Base-by-base conservation (phyloP, 768 basidiomycete genomes). In the Strobilomyces confusus region DNA sequence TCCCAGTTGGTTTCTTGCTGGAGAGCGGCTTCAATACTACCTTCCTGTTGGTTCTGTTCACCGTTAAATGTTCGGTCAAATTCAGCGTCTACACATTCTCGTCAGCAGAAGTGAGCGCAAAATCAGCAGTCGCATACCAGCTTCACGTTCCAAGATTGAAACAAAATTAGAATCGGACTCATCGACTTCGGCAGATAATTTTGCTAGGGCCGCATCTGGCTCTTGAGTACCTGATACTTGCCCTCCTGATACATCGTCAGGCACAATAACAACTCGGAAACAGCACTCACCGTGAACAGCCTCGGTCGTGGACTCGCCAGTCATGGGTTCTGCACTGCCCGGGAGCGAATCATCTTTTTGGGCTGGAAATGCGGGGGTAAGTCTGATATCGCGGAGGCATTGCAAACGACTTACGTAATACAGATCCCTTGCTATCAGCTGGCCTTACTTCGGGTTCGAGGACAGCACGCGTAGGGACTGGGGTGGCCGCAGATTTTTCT, bases 131-230 rank as follows among this genome's bases (percentile, higher is more conserved):
- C 26, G 7, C 59, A 33, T 64, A 72, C 70, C 65, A 58, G 70
- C 67, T 55, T 64, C 67, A 50, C 52, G 62, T 50, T 69, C 64
- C 51, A 69, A 49, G 48, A 63, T 58, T 9, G 55, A 52, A 34
- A 65, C 42, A 51, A 64, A 59, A 45, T 67, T 64, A 17, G 62
- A 61, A 58, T 66, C 67, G 52, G 67, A 65, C 48, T 68, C 66
- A 22, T 69, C 65, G 50, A 55, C 48, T 54, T 57, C 49, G 15
- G 57, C 57, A 22, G 54, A 54, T 34, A 47, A 19, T 36, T 44
- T 58, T 19, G 48, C 36, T 12, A 34, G 51, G 6, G 32, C 13
- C 12, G 49, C 20, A 49, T 51, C 49, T 55, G 59, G 44, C 32
- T 53, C 60, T n/a, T 45, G 51, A 45, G 55, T 59, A 56, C 48